Conservation (phyloP, 768 basidiomycete genomes). For the Epithele typhae region DNA sequence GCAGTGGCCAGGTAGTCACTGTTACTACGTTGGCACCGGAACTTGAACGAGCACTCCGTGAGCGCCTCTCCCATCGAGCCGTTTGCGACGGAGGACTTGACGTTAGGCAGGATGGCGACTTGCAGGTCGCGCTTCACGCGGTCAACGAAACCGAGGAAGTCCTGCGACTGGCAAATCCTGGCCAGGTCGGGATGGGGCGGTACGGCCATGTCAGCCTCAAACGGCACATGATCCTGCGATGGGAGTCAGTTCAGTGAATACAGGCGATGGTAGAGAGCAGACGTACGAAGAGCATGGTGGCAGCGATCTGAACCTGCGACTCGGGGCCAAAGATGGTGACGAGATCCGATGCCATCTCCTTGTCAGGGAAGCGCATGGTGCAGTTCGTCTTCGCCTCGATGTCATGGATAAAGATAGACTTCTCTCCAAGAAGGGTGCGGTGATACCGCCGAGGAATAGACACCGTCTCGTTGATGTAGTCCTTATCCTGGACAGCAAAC, state of each 20-base stretch:
- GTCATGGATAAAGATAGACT: conserved; percentile 94
- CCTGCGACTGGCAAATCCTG: conserved; percentile 68
- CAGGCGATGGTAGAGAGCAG: neutral
- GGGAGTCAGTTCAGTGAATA: neutral
- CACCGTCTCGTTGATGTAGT: conserved; percentile 91
- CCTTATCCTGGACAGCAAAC: conserved; percentile 69
- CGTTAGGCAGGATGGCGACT: conserved; percentile 81
- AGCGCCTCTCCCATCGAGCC: conserved; percentile 54
- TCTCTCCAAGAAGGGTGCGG: conserved; percentile 91
- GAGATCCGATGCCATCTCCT: conserved; percentile 90
- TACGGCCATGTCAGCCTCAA: conserved; percentile 91
- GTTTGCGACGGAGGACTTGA: conserved; percentile 50
- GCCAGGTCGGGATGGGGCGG: conserved; percentile 80
- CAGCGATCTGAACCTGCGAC: conserved; percentile 94
- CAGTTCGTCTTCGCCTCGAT: conserved; percentile 97
- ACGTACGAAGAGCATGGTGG: conserved; percentile 74
- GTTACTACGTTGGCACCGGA: conserved; percentile 92
- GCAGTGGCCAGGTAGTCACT: conserved; percentile 89
- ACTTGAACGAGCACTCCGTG: conserved; percentile 87
- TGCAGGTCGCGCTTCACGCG: conserved; percentile 92
- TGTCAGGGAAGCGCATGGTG: conserved; percentile 86
- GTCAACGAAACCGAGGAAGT: conserved; percentile 83
- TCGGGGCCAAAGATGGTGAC: conserved; percentile 97
- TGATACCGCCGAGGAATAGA: conserved; percentile 94
- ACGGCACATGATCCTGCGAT: conserved; percentile 89